Conservation (phyloP, 371 early-diverging fungal species). For the Actinomortierella wolfii region DNA sequence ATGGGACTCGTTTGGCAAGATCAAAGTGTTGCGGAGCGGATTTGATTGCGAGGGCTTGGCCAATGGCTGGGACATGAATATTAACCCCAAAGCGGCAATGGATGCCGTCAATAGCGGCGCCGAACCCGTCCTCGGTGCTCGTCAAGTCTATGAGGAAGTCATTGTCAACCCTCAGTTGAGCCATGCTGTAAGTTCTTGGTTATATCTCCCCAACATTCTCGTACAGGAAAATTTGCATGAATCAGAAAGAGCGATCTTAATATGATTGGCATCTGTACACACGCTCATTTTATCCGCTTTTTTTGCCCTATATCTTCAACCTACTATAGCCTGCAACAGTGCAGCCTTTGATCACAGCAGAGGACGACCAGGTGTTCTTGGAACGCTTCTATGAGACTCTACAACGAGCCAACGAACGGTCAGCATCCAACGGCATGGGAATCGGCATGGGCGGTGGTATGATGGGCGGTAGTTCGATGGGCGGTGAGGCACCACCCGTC, state of each 20-base stretch:
- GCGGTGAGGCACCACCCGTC: conserved; percentile 37
- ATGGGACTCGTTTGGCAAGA: conserved; percentile 92
- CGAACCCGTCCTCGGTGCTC: conserved; percentile 15
- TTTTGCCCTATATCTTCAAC: conserved; percentile 11
- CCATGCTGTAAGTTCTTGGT: conserved; percentile 31
- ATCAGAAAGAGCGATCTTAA: not conserved
- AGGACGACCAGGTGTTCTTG: conserved; percentile 86
- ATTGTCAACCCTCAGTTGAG: conserved; percentile 40
- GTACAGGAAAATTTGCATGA: not conserved
- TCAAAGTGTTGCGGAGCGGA: conserved; percentile 72
- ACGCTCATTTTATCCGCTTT: not conserved
- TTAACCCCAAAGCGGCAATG: conserved; percentile 20
- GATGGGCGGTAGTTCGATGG: conserved; percentile 32
- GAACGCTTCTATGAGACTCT: conserved; percentile 75
- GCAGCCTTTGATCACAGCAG: conserved; percentile 57
- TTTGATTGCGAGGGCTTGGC: conserved; percentile 70
- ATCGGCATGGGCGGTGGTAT: conserved; percentile 19
- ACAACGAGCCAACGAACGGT: conserved; percentile 49
- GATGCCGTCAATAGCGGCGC: conserved; percentile 21
- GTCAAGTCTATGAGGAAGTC: conserved; percentile 50
- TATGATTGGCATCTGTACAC: not conserved
- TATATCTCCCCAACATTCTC: not conserved
- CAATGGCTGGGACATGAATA: conserved; percentile 61
- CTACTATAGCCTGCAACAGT: conserved; percentile 40
- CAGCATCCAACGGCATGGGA: not conserved